Evolutionary conservation across 2,329 filamentous ascomycete species (phyloP), one percentile per base, ranked within the genome.

Genomic region (Septoria petroselini): DNA sequence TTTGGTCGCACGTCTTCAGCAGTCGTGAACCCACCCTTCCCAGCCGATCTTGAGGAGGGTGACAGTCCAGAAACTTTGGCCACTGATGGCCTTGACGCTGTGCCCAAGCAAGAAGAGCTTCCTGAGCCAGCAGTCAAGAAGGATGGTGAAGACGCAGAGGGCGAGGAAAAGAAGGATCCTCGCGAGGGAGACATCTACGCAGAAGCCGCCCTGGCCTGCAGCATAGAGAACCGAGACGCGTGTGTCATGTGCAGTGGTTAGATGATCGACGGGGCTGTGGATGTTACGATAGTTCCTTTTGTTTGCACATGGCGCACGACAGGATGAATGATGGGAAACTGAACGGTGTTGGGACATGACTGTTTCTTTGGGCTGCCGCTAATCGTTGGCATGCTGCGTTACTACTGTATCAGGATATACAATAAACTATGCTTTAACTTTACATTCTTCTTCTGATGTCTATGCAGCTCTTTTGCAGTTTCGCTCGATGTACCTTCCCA

Each of bases 191-290:
- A 98, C 68, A 98, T 98, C 62, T 98, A 95, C 71, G 91, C 91
- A 0, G 88, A 97, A 62, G 88, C 91, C 51, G 91, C 88, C 12
- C 76, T 98, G 68, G 82, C 84, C 63, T 98, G 93, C 78, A 96
- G 91, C 74, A 97, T 98, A 70, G 91, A 97, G 68, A 96, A 97
- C 76, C 89, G 86, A 62, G 93, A 98, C 70, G 79, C 85, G 40
- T 98, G 93, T 70, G 70, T 95, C 58, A 97, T 98, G 93, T 98
- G 93, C 83, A 94, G 88, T 73, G 91, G 91, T 76, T 97, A 50
- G 55, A 21, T 7, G 49, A 7, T 35, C n/a, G 23, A 41, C 5
- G 30, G 30, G 30, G 39, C 17, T 50, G 35, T 53, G 35, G 40
- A 48, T 52, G 48, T 49, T 48, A 48, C 37, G 41, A 51, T 47